phyloP scores from a whole-genome alignment of 805 yeast genomes.

The Diddensiella caesifluorescens region DNA sequence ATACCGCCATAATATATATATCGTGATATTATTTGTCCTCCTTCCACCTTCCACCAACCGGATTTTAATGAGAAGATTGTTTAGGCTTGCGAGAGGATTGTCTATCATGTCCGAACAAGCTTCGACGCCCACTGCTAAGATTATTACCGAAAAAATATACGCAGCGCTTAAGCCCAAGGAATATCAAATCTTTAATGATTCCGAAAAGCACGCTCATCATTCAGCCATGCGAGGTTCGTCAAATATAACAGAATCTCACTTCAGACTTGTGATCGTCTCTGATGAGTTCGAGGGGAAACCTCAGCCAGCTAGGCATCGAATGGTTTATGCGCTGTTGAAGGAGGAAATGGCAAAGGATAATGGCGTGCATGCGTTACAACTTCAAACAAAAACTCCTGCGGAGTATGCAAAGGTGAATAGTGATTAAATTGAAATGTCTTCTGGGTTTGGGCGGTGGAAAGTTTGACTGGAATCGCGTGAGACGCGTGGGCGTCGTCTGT shows the following conservation, averaged over 20 bases:
- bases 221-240: constrained; percentile 69
- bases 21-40: too few relatives aligned
- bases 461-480: too few relatives aligned
- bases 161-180: constrained; percentile 40
- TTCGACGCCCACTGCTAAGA: constrained; percentile 21
- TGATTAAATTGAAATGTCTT: too few relatives aligned
- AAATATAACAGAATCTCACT: constrained; percentile 76
- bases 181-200: constrained; percentile 65
- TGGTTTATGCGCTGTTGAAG: constrained; percentile 60
- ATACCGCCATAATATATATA: too few relatives aligned
- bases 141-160: constrained; percentile 42
- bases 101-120: constrained; percentile 5
- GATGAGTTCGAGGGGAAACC: constrained; percentile 58
- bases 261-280: constrained; percentile 67
- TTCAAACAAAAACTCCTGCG: constrained; percentile 69
- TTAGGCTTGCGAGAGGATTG: neutral
- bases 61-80: neutral
- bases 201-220: constrained; percentile 84
- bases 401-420: constrained; percentile 37
- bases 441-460: too few relatives aligned
- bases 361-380: constrained; percentile 84
- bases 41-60: neutral
- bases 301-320: constrained; percentile 71
- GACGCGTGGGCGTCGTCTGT: too few relatives aligned
- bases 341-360: constrained; percentile 60